Conservation (phyloP, 805 yeast genomes). For the Candida taoyuanica region DNA sequence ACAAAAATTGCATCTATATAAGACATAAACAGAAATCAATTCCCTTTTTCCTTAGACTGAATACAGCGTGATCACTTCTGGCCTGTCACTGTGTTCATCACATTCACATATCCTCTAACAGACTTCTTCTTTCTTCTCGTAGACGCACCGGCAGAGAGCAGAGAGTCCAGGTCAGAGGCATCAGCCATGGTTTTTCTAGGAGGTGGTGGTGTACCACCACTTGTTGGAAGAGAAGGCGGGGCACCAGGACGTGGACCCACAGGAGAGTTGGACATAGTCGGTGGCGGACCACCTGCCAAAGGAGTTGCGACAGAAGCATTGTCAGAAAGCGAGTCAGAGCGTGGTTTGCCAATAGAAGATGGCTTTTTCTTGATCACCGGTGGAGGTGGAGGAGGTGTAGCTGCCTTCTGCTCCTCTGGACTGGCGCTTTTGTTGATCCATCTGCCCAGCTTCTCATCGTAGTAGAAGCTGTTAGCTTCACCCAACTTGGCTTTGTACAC, state of each 20-base stretch:
- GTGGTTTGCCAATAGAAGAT: slow-evolving; percentile 33
- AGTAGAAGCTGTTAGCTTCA: slow-evolving; percentile 61
- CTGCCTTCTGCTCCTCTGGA: slow-evolving; percentile 56
- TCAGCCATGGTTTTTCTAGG: neutral
- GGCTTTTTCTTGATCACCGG: slow-evolving; percentile 36
- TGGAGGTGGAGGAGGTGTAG: slow-evolving; percentile 64
- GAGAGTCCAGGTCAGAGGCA: slow-evolving; percentile 40
- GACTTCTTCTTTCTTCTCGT: slow-evolving; percentile 37
- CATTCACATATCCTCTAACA: slow-evolving; percentile 64
- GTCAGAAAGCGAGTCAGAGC: slow-evolving; percentile 31
- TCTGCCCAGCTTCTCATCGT: slow-evolving; percentile 77
- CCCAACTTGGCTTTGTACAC: slow-evolving; percentile 85
- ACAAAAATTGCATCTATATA: no score
- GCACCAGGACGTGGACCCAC: slow-evolving; percentile 5
- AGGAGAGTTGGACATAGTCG: neutral
- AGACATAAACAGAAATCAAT: no score
- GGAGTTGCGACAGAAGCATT: slow-evolving; percentile 5
- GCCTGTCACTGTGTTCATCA: slow-evolving; percentile 21
- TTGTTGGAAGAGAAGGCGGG: slow-evolving; percentile 4
- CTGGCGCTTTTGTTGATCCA: slow-evolving; percentile 78
- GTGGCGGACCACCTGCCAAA: slow-evolving; percentile 7
- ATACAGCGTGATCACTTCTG: neutral
- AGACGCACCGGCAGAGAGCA: slow-evolving; percentile 32
- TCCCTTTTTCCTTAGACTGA: no score
- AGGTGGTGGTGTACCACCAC: neutral